Base-by-base conservation (phyloP, 805 yeast genomes). In the Metschnikowia bowlesiae region DNA sequence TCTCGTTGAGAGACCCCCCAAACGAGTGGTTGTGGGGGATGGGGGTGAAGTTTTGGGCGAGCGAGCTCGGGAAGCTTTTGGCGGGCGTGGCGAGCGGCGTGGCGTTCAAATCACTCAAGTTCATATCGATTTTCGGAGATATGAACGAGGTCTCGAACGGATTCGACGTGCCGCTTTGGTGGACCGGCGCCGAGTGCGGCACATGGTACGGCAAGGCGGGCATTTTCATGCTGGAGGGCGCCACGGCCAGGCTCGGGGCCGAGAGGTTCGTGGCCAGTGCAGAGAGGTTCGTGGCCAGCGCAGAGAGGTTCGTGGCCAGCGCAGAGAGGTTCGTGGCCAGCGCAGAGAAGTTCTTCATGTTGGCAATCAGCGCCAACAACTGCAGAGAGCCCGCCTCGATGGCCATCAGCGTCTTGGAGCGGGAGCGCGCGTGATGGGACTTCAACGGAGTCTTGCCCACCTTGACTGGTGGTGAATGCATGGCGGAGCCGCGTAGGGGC, bases 401-500 rank as follows among this genome's bases (percentile, higher is more conserved):
- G 16, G 51, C 47, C 26, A 51, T 44, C 39, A 49, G 51, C 45
- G 55, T 57, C 46, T 58, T 55, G 46, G 52, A 52, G 32, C 61
- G 48, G 22, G 39, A 28, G 46, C 46, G 46, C 34, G 36, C 28
- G 46, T 57, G 54, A 51, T 56, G 61, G 10, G 50, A 38, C 29
- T 50, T 49, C 48, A 51, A 42, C 0, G 78, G 76, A 8, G 77
- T 67, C 57, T 73, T 73, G 48, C 64, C 57, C 26, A 73, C 64
- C 53, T 69, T 69, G 34, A 52, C 34, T 14, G 47, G 32, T 8
- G 59, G 61, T 18, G 56, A 52, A 13, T 50, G 58, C 33, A 47
- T 50, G 46, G 35, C 44, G 33, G 47, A 37, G 26, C 48, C 52
- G 9, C 73, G 64, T 37, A 69, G 60, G 1, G 79, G 76, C 1